Percentiles rank a stretch among this genome's conserved stretches.
These are phyloP conservation scores for Liquidambar formosana DNA, from an alignment of 164 flowering plant genomes.

Conservation along the genomic window DNA sequence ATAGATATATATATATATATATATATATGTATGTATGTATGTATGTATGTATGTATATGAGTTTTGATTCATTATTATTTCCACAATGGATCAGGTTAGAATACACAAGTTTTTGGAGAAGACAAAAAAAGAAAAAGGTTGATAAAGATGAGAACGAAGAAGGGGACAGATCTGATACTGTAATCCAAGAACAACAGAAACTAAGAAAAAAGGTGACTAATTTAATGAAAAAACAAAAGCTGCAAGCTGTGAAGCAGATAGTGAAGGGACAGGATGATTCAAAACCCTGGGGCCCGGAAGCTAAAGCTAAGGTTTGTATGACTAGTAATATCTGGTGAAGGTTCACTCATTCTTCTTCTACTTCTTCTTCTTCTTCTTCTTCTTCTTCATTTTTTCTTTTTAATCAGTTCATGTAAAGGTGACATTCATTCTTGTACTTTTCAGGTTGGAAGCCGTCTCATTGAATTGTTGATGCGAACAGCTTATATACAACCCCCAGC, in stretches of 20 bases:
- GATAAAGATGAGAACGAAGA: slow-evolving; percentile 22
- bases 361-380: not conserved
- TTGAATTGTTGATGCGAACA: slow-evolving; percentile 74
- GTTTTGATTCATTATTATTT: slow-evolving; percentile 2
- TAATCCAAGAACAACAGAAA: slow-evolving; percentile 41
- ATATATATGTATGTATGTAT: too few relatives aligned
- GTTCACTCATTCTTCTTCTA: not conserved
- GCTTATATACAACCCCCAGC: slow-evolving; percentile 88
- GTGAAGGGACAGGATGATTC: slow-evolving; percentile 54
- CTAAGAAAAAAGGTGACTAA: slow-evolving; percentile 55
- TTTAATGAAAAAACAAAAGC: slow-evolving; percentile 76
- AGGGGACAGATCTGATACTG: slow-evolving; percentile 32
- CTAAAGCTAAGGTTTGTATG: slow-evolving; percentile 69
- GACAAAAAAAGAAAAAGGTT: slow-evolving; percentile 46
- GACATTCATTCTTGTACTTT: slow-evolving; percentile 13
- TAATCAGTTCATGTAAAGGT: slow-evolving; percentile 1
- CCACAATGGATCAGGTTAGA: slow-evolving; percentile 57
- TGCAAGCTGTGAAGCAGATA: slow-evolving; percentile 49
- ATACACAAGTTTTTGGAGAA: slow-evolving; percentile 74
- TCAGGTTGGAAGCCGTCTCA: slow-evolving; percentile 88
- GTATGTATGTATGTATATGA: too few relatives aligned
- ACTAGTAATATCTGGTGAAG: not conserved
- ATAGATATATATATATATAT: too few relatives aligned
- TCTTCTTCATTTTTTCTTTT: too few relatives aligned
- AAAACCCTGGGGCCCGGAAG: slow-evolving; percentile 69